Conservation (phyloP, 306 rosid species). For the Prunus padus region DNA sequence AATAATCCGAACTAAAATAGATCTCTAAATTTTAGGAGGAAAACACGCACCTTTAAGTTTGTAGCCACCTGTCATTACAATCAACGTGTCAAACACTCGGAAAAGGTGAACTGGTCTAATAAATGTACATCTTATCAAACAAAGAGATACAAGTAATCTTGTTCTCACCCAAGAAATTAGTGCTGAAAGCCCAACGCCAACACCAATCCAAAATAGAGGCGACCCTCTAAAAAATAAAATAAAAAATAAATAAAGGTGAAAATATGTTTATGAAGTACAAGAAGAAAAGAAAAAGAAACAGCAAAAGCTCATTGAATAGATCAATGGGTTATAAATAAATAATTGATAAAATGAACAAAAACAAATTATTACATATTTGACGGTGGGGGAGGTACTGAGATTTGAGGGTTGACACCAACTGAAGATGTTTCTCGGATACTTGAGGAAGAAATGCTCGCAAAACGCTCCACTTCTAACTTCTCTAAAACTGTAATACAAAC, state of each 20-base stretch:
- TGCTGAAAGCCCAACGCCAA: slow-evolving; percentile 95
- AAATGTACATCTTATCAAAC: neutral
- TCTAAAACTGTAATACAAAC: slow-evolving; percentile 40
- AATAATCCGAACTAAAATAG: neutral
- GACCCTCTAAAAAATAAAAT: slow-evolving; percentile 60
- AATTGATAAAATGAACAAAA: slow-evolving; percentile 1
- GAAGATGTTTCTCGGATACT: slow-evolving; percentile 60
- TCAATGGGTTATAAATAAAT: neutral
- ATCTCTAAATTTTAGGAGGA: slow-evolving; percentile 33
- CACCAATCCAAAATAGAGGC: slow-evolving; percentile 93
- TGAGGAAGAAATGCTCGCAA: slow-evolving; percentile 81
- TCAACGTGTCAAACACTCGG: slow-evolving; percentile 37
- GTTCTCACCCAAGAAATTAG: slow-evolving; percentile 84
- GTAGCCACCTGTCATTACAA: slow-evolving; percentile 65
- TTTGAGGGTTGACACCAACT: slow-evolving; percentile 70
- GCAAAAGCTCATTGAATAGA: neutral
- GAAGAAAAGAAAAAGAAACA: neutral
- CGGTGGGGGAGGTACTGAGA: slow-evolving; percentile 61
- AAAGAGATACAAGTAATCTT: slow-evolving; percentile 10
- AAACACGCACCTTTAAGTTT: slow-evolving; percentile 72
- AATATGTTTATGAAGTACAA: slow-evolving; percentile 3
- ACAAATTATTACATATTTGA: slow-evolving; percentile 57
- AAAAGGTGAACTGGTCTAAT: slow-evolving; percentile 13
- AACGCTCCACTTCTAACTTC: slow-evolving; percentile 40
- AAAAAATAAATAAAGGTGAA: slow-evolving; percentile 10